Evolutionary conservation across 495 filamentous ascomycete genomes (phyloP).

Genomic region (Hapsidospora chrysogenum): DNA sequence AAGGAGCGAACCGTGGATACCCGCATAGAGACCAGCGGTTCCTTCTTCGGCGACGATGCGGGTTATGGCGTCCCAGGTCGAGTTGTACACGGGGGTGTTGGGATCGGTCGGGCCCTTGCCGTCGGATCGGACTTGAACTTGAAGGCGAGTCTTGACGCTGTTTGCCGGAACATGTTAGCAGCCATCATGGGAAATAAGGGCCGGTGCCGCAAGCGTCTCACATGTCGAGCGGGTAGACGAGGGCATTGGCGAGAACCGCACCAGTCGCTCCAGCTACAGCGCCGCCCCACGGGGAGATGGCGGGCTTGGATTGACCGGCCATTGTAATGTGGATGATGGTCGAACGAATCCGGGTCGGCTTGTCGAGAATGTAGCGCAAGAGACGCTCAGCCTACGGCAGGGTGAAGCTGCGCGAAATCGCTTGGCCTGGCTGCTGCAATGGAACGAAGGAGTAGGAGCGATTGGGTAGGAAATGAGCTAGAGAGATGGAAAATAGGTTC

Average conservation of each 20-base stretch:
- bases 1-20: slow-evolving; percentile 69
- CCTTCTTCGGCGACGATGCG: slow-evolving; percentile 81
- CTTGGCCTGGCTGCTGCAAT: no score
- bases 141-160: slow-evolving; percentile 91
- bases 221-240: slow-evolving; percentile 97
- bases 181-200: background rate
- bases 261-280: slow-evolving; percentile 88
- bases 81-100: slow-evolving; percentile 46
- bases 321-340: no score
- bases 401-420: no score
- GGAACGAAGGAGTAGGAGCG: no score
- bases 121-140: slow-evolving; percentile 75
- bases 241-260: slow-evolving; percentile 84
- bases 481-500: no score
- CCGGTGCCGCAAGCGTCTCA: slow-evolving; percentile 25
- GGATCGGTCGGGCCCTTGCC: slow-evolving; percentile 12
- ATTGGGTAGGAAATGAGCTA: no score
- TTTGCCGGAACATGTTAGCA: slow-evolving; percentile 1
- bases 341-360: no score
- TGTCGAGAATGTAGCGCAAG: no score
- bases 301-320: slow-evolving; percentile 67
- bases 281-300: slow-evolving; percentile 81
- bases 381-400: no score
- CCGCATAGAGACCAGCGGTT: slow-evolving; percentile 67
- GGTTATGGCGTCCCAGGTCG: slow-evolving; percentile 69